Conservation (phyloP, 1,284 basidiomycete species). For the Tylopilus orsonianus region DNA sequence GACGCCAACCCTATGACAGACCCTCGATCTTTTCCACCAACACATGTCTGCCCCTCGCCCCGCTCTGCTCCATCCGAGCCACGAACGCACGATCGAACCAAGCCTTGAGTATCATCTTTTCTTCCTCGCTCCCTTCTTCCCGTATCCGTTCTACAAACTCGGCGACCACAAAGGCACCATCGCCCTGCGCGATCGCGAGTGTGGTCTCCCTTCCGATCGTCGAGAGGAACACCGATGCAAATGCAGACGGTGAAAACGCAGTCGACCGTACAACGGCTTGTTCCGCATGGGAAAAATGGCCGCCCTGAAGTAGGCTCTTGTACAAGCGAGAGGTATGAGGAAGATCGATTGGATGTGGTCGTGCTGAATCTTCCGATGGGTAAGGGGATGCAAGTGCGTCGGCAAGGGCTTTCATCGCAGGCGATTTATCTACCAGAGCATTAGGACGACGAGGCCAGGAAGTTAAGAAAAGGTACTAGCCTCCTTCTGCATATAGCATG, state of each 20-base stretch:
- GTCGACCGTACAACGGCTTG: conserved; percentile 48
- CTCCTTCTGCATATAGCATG: conserved; percentile 79
- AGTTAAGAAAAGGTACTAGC: conserved; percentile 36
- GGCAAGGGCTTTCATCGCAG: conserved; percentile 60
- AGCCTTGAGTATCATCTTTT: conserved; percentile 43
- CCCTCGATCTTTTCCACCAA: conserved; percentile 51
- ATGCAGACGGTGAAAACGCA: conserved; percentile 53
- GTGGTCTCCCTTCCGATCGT: conserved; percentile 56
- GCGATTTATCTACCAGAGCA: conserved; percentile 62
- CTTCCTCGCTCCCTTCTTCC: conserved; percentile 40
- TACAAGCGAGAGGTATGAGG: conserved; percentile 79
- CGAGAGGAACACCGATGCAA: conserved; percentile 60
- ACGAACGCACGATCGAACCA: conserved; percentile 50
- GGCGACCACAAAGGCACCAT: conserved; percentile 78
- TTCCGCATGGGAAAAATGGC: conserved; percentile 72
- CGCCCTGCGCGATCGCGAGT: conserved; percentile 59
- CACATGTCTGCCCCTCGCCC: conserved; percentile 56
- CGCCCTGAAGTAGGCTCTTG: conserved; percentile 87
- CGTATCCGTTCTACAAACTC: conserved; percentile 70
- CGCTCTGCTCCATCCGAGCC: conserved; percentile 33
- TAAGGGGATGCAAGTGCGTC: conserved; percentile 54
- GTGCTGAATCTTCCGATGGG: conserved; percentile 46
- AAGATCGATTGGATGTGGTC: conserved; percentile 72
- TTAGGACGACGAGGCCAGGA: conserved; percentile 1
- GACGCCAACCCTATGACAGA: conserved; percentile 15